phyloP scores from a whole-genome alignment of 2,329 filamentous ascomycete genomes.

The Alternaria atra region DNA sequence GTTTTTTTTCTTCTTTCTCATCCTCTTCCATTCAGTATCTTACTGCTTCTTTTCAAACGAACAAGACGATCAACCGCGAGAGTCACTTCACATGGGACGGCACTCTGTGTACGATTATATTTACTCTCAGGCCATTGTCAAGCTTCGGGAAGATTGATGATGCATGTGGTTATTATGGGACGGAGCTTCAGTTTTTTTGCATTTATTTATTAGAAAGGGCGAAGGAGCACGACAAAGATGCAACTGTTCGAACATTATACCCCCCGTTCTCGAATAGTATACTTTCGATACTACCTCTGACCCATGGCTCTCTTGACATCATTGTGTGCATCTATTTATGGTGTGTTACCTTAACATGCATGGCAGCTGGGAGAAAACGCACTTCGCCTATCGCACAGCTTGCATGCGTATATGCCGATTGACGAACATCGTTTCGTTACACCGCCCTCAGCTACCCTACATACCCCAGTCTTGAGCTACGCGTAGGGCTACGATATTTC shows the following conservation, averaged over 20 bases:
- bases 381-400: not conserved
- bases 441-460: not conserved
- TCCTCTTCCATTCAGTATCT: not conserved
- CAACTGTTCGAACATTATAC: conserved; percentile 14
- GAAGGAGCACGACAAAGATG: conserved; percentile 1
- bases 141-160: conserved; percentile 13
- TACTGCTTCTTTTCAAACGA: conserved; percentile 7
- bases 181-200: not conserved
- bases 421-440: not conserved
- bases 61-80: conserved; percentile 10
- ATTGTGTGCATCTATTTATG: not conserved
- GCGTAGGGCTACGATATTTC: not conserved
- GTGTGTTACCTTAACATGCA: not conserved
- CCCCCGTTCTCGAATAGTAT: conserved; percentile 7
- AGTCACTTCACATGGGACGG: conserved; percentile 3
- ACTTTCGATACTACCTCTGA: not conserved
- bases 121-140: conserved; percentile 1
- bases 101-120: conserved; percentile 8
- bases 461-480: not conserved
- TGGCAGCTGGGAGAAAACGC: not conserved
- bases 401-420: not conserved
- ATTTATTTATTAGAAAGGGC: conserved; percentile 1
- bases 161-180: conserved; percentile 9
- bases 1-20: conserved; percentile 3
- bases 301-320: not conserved